phyloP scores from a whole-genome alignment of 2,329 filamentous ascomycete genomes.

The Xylaria polymorpha region DNA sequence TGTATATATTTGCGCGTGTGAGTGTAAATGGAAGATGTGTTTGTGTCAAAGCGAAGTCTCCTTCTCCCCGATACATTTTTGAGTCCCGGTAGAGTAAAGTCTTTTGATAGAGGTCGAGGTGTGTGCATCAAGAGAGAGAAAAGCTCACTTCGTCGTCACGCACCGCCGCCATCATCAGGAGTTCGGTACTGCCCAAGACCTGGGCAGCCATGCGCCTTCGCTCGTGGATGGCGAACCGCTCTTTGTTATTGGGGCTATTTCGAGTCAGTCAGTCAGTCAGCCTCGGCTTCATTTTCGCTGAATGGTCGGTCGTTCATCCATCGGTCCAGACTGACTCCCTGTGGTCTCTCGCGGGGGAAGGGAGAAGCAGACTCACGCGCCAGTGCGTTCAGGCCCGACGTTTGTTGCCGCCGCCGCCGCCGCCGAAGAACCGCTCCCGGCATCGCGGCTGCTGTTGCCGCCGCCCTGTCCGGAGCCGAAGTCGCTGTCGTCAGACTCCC shows the following conservation, averaged over 20 bases:
- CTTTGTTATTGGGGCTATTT: slow-evolving; percentile 22
- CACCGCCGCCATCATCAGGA: slow-evolving; percentile 69
- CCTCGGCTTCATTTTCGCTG: too few relatives aligned
- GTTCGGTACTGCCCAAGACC: slow-evolving; percentile 67
- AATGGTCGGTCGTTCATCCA: background rate
- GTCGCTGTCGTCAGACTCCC: slow-evolving; percentile 43
- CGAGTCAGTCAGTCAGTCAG: background rate
- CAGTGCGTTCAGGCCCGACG: background rate
- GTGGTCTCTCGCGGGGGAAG: too few relatives aligned
- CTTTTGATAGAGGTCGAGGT: background rate
- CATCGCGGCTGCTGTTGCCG: too few relatives aligned
- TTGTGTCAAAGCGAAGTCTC: background rate
- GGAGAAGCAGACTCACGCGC: slow-evolving; percentile 24
- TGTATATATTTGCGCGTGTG: too few relatives aligned
- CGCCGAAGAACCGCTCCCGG: background rate
- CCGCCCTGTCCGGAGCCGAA: background rate
- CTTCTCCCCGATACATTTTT: background rate
- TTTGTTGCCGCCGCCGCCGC: background rate
- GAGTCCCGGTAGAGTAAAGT: background rate
- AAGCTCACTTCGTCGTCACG: slow-evolving; percentile 64
- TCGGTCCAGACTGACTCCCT: too few relatives aligned
- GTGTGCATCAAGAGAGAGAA: background rate
- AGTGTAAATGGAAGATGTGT: background rate
- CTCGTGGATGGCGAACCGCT: slow-evolving; percentile 58
- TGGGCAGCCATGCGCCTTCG: slow-evolving; percentile 62